These are phyloP conservation scores for Vaccinium myrtillus DNA, from an alignment of 148 eudicot species.

Conservation along the genomic window DNA sequence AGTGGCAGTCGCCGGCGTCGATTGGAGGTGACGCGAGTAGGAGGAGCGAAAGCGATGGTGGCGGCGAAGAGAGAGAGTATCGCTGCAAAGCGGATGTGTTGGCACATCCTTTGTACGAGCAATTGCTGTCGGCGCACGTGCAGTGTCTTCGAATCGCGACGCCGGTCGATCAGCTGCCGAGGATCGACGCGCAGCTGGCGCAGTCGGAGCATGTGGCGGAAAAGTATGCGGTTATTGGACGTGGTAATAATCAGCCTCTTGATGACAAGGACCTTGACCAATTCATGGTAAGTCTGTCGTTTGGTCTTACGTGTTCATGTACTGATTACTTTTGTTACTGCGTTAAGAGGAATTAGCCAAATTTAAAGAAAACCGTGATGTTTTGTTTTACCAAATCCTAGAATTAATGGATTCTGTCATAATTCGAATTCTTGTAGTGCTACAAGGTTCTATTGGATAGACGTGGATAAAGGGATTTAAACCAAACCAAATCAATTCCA, in stretches of 20 bases:
- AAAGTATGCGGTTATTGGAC: conserved; percentile 59
- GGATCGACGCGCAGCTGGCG: conserved; percentile 80
- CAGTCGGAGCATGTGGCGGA: conserved; percentile 76
- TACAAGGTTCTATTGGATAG: neutral
- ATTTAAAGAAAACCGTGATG: neutral
- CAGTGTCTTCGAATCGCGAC: conserved; percentile 80
- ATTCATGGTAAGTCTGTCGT: conserved; percentile 57
- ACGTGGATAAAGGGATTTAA: too few species aligned
- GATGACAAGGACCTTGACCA: conserved; percentile 89
- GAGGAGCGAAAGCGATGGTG: conserved; percentile 15
- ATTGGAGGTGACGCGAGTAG: conserved; percentile 11
- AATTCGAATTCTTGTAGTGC: neutral
- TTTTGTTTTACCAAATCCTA: neutral
- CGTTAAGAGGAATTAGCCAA: neutral
- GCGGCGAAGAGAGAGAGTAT: conserved; percentile 37
- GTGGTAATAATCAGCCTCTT: conserved; percentile 28
- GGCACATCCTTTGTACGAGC: conserved; percentile 78
- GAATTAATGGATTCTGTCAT: neutral
- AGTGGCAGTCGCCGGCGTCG: conserved; percentile 30
- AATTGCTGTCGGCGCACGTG: conserved; percentile 77
- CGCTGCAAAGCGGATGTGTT: conserved; percentile 67
- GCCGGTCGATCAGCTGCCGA: conserved; percentile 89
- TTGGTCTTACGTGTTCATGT: neutral
- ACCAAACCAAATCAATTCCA: too few species aligned
- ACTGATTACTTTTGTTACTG: neutral